Base-by-base conservation (phyloP, 495 filamentous ascomycete genomes). In the Chaetomium tenue region DNA sequence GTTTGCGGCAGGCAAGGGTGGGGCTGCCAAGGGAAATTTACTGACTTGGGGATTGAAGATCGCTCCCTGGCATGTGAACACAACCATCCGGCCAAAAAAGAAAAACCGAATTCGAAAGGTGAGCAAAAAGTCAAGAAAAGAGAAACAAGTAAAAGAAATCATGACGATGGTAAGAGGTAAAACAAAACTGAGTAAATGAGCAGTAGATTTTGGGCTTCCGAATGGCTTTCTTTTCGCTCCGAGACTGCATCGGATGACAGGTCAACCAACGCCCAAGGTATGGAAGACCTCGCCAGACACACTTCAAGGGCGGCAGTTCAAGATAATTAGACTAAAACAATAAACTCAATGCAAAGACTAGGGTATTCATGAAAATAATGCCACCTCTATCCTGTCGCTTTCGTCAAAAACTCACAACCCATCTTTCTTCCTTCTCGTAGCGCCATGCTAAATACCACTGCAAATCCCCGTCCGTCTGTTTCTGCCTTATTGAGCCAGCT, bases 401-500 rank as follows among this genome's bases (percentile, higher is more conserved):
- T 37, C 51, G 8, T 57, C 9, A 57, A 55, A 44, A 13, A n/a
- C 52, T 33, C 30, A 20, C 26, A 52, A 52, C 23, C 25, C 57
- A 48, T 48, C 26, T 11, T 3, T 33, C 54, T 13, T 22, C 44
- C 28, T 47, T 16, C 15, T 62, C 39, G 13, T 16, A 0, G 11
- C 42, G 23, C n/a, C n/a, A 46, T 46, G 42, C 23, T 1, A 12
- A 16, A 55, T 39, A 20, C 42, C n/a, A 56, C 3, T 15, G 28
- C 7, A 4, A 3, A 52, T 7, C 7, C 12, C 26, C 13, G 13
- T 40, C 52, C 8, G 15, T 48, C 18, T 28, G 11, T 50, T 33
- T 20, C 30, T 40, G 20, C 7, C 37, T 70, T 63, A 79, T 55
- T 75, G 64, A n/a, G 76, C 72, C 60, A 93, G 70, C 64, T 89